Conservation (phyloP, 2,329 filamentous ascomycete genomes). For the Rhynchosporium graminicola region DNA sequence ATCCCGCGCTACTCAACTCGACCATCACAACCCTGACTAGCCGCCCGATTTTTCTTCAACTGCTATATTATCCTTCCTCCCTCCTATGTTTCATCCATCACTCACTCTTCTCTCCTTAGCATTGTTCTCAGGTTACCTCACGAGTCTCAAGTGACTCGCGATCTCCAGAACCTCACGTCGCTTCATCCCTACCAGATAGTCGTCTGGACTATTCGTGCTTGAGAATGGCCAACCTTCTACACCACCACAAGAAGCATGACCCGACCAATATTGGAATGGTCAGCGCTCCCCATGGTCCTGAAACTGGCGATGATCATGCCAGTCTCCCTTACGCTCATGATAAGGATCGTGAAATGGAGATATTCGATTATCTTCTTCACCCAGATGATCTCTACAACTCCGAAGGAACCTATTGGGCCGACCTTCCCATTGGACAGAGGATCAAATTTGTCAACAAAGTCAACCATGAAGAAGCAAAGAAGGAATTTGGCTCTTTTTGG, state of each 20-base stretch:
- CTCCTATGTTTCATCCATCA: not conserved
- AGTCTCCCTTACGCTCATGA: slow-evolving; percentile 28
- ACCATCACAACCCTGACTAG: slow-evolving; percentile 7
- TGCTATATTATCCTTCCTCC: slow-evolving; percentile 3
- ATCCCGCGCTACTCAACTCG: slow-evolving; percentile 12
- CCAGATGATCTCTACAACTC: slow-evolving; percentile 86
- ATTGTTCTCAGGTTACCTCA: not conserved
- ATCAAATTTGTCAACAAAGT: slow-evolving; percentile 74
- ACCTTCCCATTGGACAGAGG: slow-evolving; percentile 71
- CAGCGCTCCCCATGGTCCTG: slow-evolving; percentile 38
- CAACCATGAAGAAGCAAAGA: slow-evolving; percentile 67
- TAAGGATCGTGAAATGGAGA: slow-evolving; percentile 50
- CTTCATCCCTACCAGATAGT: not conserved
- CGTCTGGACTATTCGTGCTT: not conserved
- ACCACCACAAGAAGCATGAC: slow-evolving; percentile 35
- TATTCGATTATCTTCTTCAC: slow-evolving; percentile 76
- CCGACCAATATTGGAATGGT: slow-evolving; percentile 35
- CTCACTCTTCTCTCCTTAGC: not conserved
- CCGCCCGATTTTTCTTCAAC: not conserved
- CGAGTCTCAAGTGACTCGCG: slow-evolving; percentile 13
- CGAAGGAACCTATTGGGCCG: slow-evolving; percentile 90
- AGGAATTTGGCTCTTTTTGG: slow-evolving; percentile 69
- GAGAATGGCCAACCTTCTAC: slow-evolving; percentile 33
- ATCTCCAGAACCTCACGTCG: not conserved
- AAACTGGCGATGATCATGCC: slow-evolving; percentile 38